Conservation (phyloP, 345 rosid genomes). For the Heritiera fomes region DNA sequence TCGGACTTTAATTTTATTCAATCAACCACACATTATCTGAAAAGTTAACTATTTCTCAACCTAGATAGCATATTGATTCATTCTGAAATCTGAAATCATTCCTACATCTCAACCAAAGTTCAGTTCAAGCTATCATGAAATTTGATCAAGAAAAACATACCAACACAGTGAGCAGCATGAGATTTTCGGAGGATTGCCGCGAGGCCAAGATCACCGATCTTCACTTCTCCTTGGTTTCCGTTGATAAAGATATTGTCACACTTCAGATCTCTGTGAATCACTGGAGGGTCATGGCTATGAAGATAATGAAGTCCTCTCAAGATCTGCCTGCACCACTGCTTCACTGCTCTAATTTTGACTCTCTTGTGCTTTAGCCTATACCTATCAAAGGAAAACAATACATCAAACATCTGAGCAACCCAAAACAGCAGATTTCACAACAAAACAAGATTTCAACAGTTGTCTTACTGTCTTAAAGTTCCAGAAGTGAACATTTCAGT, state of each 20-base stretch:
- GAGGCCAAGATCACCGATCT: slow-evolving; percentile 96
- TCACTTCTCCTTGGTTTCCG: slow-evolving; percentile 96
- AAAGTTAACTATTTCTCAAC: neutral
- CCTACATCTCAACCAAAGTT: neutral
- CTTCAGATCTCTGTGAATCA: slow-evolving; percentile 95
- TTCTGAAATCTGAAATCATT: neutral
- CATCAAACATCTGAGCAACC: slow-evolving; percentile 23
- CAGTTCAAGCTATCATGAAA: neutral
- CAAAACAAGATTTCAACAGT: slow-evolving; percentile 16
- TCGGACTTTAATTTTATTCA: neutral
- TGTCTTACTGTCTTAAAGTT: slow-evolving; percentile 80
- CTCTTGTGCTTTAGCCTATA: slow-evolving; percentile 83
- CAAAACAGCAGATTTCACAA: slow-evolving; percentile 6
- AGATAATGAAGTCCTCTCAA: slow-evolving; percentile 79
- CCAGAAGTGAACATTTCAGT: slow-evolving; percentile 98
- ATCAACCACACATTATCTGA: neutral
- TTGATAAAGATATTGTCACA: slow-evolving; percentile 93
- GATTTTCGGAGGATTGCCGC: slow-evolving; percentile 87
- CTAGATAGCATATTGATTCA: neutral
- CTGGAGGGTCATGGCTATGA: slow-evolving; percentile 85
- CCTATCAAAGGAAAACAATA: slow-evolving; percentile 30
- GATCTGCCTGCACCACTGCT: slow-evolving; percentile 96
- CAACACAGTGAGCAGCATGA: slow-evolving; percentile 92
- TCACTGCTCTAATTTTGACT: slow-evolving; percentile 85
- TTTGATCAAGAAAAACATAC: slow-evolving; percentile 38